Evolutionary conservation across 768 basidiomycete species (phyloP).

Genomic region (Tricholoma hemisulphureum): DNA sequence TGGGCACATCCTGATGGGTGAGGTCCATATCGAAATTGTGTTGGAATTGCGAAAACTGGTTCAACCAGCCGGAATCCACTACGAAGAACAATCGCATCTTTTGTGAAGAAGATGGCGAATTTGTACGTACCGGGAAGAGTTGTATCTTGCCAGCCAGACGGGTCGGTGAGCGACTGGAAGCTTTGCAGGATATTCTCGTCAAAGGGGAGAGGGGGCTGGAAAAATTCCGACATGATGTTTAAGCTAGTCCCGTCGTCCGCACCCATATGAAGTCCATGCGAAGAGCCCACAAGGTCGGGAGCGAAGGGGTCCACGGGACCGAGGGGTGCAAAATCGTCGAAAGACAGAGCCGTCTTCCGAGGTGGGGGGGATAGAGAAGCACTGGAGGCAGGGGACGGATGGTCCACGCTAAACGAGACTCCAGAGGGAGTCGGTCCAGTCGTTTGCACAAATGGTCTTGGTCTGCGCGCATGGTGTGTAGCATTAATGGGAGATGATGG

Average conservation of each 20-base stretch:
- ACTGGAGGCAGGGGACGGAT: slow-evolving; percentile 40
- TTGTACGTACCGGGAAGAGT: slow-evolving; percentile 48
- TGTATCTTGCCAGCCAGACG: slow-evolving; percentile 53
- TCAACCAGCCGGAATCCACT: slow-evolving; percentile 36
- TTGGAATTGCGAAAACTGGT: slow-evolving; percentile 35
- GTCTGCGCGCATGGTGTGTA: slow-evolving; percentile 9
- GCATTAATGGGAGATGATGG: slow-evolving; percentile 13
- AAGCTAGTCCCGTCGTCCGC: slow-evolving; percentile 17
- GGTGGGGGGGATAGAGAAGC: slow-evolving; percentile 49
- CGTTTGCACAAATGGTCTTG: slow-evolving; percentile 13
- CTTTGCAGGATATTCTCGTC: slow-evolving; percentile 61
- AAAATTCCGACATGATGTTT: slow-evolving; percentile 40
- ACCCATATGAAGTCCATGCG: slow-evolving; percentile 15
- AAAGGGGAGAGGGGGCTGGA: slow-evolving; percentile 55
- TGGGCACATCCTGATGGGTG: slow-evolving; percentile 14
- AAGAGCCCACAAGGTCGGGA: slow-evolving; percentile 15
- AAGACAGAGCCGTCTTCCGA: slow-evolving; percentile 42
- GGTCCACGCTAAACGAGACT: slow-evolving; percentile 21
- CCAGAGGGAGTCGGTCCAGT: slow-evolving; percentile 20
- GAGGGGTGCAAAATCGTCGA: slow-evolving; percentile 46
- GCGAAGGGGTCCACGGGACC: slow-evolving; percentile 44
- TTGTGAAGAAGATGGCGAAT: not conserved
- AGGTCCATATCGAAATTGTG: slow-evolving; percentile 38
- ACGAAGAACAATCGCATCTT: not conserved
- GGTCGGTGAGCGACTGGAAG: slow-evolving; percentile 57